phyloP scores from a whole-genome alignment of 2,329 filamentous ascomycete species.

The Colletotrichum sp. region DNA sequence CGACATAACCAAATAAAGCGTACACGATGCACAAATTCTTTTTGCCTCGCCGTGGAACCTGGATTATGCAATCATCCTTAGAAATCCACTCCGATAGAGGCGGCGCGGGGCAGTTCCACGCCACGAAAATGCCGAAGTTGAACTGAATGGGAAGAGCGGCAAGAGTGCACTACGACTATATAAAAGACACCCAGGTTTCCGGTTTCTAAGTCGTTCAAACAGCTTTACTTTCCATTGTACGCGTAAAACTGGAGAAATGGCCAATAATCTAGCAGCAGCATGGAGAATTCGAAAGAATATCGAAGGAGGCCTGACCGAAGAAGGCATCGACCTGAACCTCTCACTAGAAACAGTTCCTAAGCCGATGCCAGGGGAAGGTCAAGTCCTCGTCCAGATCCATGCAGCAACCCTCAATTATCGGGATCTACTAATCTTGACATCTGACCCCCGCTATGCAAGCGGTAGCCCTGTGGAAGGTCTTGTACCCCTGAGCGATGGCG shows the following conservation, averaged over 20 bases:
- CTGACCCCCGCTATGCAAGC: neutral
- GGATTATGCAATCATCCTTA: neutral
- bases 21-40: fast-evolving
- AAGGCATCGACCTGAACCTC: neutral
- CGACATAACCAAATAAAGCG: neutral
- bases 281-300: neutral
- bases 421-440: neutral
- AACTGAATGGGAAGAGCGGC: neutral
- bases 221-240: neutral
- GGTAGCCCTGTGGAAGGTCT: neutral
- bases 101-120: neutral
- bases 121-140: neutral
- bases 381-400: neutral
- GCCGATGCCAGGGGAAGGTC: neutral
- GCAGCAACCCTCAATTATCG: neutral
- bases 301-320: neutral
- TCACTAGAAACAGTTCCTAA: neutral
- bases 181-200: fast-evolving
- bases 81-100: fast-evolving
- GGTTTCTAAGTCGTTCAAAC: neutral
- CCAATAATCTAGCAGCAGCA: fast-evolving
- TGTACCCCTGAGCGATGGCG: neutral
- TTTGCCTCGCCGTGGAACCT: neutral
- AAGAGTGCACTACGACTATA: neutral
- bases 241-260: neutral